Percentiles rank a stretch among this genome's conserved stretches.
These are phyloP conservation scores for Coprinopsis strossmayeri DNA, from an alignment of 768 basidiomycete species.

Conservation along the genomic window DNA sequence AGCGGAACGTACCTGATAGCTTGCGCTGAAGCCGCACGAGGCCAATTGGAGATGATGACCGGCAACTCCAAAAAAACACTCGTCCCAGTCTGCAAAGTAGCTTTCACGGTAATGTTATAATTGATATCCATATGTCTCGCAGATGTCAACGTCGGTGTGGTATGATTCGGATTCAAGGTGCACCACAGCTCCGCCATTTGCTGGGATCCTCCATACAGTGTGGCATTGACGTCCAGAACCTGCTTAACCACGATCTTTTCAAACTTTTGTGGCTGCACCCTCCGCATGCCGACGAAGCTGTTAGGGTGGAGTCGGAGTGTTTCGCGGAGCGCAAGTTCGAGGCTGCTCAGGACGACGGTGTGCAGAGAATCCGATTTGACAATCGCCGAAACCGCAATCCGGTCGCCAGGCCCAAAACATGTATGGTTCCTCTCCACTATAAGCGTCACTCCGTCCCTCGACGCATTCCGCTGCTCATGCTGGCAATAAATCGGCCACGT, in stretches of 20 bases:
- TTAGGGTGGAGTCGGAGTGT: slow-evolving; percentile 68
- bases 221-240: slow-evolving; percentile 56
- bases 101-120: slow-evolving; percentile 72
- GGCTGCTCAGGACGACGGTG: slow-evolving; percentile 72
- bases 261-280: slow-evolving; percentile 48
- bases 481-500: slow-evolving; percentile 90
- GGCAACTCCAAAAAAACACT: slow-evolving; percentile 69
- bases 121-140: slow-evolving; percentile 84
- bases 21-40: slow-evolving; percentile 68
- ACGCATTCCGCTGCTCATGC: slow-evolving; percentile 59
- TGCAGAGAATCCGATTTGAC: slow-evolving; percentile 66
- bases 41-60: slow-evolving; percentile 82
- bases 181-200: slow-evolving; percentile 71
- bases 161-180: slow-evolving; percentile 64
- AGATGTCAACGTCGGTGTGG: slow-evolving; percentile 73
- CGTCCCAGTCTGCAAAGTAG: slow-evolving; percentile 62
- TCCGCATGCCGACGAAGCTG: slow-evolving; percentile 47
- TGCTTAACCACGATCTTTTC: slow-evolving; percentile 63
- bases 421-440: slow-evolving; percentile 69
- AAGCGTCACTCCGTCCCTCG: slow-evolving; percentile 66
- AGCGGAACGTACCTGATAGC: slow-evolving; percentile 44
- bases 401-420: slow-evolving; percentile 85
- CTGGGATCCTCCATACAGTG: slow-evolving; percentile 64
- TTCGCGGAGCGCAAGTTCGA: slow-evolving; percentile 77
- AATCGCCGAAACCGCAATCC: slow-evolving; percentile 62